A percentile compares a stretch with the other conserved stretches of the same genome.
phyloP scores from a whole-genome alignment of 495 filamentous ascomycete genomes.

The Penicillium cinerascens region DNA sequence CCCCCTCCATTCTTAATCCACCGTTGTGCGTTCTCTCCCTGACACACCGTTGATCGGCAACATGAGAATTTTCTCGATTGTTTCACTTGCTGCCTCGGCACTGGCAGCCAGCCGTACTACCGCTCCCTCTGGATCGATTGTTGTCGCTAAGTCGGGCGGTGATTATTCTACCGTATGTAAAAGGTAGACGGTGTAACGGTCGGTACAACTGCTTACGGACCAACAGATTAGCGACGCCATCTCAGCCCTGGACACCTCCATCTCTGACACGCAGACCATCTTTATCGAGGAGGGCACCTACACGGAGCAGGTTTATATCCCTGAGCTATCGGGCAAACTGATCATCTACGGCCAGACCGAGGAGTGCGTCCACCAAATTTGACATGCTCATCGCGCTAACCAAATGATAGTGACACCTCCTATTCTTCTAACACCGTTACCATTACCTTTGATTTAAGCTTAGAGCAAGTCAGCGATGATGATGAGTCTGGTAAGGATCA shows the following conservation, averaged over 20 bases:
- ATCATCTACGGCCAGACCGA: conserved; percentile 61
- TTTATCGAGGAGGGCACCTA: conserved; percentile 60
- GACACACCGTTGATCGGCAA: not conserved
- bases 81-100: conserved; percentile 24
- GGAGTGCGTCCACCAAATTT: conserved; percentile 27
- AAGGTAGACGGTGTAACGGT: not conserved
- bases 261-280: conserved; percentile 52
- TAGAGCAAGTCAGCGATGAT: conserved; percentile 36
- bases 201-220: not conserved
- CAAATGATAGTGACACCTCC: conserved; percentile 28
- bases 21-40: too few species aligned
- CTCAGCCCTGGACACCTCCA: conserved; percentile 46
- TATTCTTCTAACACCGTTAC: conserved; percentile 59
- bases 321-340: conserved; percentile 44
- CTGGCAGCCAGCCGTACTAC: conserved; percentile 42
- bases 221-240: conserved; percentile 55
- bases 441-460: conserved; percentile 45
- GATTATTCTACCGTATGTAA: conserved; percentile 34
- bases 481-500: conserved; percentile 33
- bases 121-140: conserved; percentile 49
- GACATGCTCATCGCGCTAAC: not conserved
- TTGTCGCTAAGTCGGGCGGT: conserved; percentile 45
- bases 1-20: too few species aligned
- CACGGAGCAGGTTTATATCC: conserved; percentile 56
- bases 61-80: conserved; percentile 11